These are phyloP conservation scores for Xylaria multiplex DNA, from an alignment of 2,329 filamentous ascomycete genomes.

Conservation along the genomic window DNA sequence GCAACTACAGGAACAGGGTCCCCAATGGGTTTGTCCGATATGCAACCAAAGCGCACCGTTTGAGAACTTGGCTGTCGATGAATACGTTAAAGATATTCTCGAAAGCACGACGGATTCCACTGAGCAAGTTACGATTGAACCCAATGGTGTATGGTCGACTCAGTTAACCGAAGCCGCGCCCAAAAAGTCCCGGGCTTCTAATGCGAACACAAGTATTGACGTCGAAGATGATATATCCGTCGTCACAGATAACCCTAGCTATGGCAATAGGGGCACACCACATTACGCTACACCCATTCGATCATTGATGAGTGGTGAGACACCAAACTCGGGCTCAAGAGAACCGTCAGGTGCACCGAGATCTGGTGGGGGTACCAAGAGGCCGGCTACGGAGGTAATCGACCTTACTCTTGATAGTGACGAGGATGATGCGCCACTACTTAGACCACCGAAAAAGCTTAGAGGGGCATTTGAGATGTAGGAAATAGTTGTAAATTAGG, in stretches of 20 bases:
- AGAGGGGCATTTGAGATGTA: slow-evolving; percentile 6
- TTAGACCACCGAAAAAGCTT: slow-evolving; percentile 58
- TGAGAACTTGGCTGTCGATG: slow-evolving; percentile 85
- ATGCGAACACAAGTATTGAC: slow-evolving; percentile 48
- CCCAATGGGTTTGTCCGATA: slow-evolving; percentile 95
- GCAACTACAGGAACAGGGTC: slow-evolving; percentile 93
- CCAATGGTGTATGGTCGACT: slow-evolving; percentile 78
- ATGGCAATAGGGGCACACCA: slow-evolving; percentile 49
- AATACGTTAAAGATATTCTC: slow-evolving; percentile 89
- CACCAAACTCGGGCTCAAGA: slow-evolving; percentile 39
- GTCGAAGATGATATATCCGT: slow-evolving; percentile 64
- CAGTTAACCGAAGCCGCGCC: slow-evolving; percentile 51
- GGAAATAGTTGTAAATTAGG: slow-evolving; percentile 25
- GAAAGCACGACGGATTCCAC: slow-evolving; percentile 73
- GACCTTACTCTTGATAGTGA: slow-evolving; percentile 69
- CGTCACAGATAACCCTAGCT: slow-evolving; percentile 55
- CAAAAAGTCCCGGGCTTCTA: slow-evolving; percentile 42
- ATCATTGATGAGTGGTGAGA: slow-evolving; percentile 35
- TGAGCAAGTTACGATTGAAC: slow-evolving; percentile 91
- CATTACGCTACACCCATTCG: slow-evolving; percentile 41
- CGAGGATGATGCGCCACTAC: slow-evolving; percentile 57
- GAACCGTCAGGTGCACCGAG: slow-evolving; percentile 53
- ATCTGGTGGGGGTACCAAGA: slow-evolving; percentile 46
- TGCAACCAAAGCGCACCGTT: slow-evolving; percentile 87
- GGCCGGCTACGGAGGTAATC: slow-evolving; percentile 62